Evolutionary conservation across 2,329 filamentous ascomycete genomes (phyloP), one percentile per base, ranked within the genome.

Genomic region (Trichoderma endophyticum): DNA sequence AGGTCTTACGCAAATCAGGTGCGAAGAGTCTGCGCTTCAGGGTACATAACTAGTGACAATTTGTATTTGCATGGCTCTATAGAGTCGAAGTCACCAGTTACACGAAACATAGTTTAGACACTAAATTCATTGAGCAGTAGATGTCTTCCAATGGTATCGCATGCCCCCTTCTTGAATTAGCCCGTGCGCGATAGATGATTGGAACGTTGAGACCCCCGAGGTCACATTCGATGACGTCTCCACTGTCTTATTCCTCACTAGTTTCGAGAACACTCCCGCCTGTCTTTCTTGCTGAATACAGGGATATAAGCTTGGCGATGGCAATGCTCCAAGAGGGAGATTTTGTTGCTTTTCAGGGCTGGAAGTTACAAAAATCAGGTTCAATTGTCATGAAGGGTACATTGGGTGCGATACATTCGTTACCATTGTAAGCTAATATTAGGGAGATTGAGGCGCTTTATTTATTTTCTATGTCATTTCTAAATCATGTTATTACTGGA

Each of bases 401-500:
- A 21, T 15, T 65, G 2, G 7, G 7, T 26, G 54, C 9, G n/a
- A 24, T 21, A 14, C n/a, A 24, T 14, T 24, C 8, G 21, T 11
- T 14, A 1, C 5, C 1, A 24, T 3, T 24, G 11, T 14, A 7
- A 24, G 5, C 1, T 24, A 11, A 28, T 18, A 4, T 18, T 15
- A 11, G 24, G 7, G 54, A 14, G 24, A 18, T 7, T 28, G 14
- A 18, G 5, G 18, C 30, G 6, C 30, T 21, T 18, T 30, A 18
- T 30, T 18, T 36, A 21, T 14, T 8, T 24, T 26, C 21, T 67
- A 30, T 30, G 15, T 57, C 7, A 12, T 67, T 2, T 28, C 6
- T 36, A 6, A 32, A 24, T n/a, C 26, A 36, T 65, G 67, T 36
- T 36, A 43, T 59, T n/a, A 70, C 75, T 85, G 82, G 43, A 81